Base-by-base conservation (phyloP, 2,329 filamentous ascomycete species). In the Arthrobotrys pseudoclavata region DNA sequence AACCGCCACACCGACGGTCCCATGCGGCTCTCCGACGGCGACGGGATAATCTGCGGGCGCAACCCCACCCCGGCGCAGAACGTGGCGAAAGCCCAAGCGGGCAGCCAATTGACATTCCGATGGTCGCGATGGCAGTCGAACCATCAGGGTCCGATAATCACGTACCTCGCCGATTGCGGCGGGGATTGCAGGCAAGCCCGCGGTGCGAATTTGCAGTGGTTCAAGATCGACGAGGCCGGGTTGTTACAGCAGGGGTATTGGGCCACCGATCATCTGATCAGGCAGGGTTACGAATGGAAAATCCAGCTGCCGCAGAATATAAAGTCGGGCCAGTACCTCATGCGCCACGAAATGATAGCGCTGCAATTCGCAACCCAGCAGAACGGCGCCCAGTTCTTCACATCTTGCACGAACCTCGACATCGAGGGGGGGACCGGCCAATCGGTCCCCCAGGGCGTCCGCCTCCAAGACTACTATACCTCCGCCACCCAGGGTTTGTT, bases 311-410 rank as follows among this genome's bases (percentile, higher is more conserved):
- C 84, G 47, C 69, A 66, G 26, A 81, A 80, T 22, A 80, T 85
- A 45, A 82, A 82, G 12, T 75, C 83, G 4, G 84, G 84, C n/a
- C 81, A 83, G 77, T 89, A 88, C 79, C 85, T 89, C 34, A 81
- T 89, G 29, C 84, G 87, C 0, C 87, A 88, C 79, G 87, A 89
- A 82, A 84, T 85, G 52, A 85, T 86, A 68, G 87, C 85, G 0
- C 81, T 88, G n/a, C 86, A 87, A 68, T 81, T 83, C 0, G 84
- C 84, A 1, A 79, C 81, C 15, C 82, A 83, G n/a, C 79, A 81
- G 3, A 85, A 86, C 61, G 86, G 86, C 20, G 86, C 86, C 0
- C 87, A 86, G 83, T 84, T 84, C 80, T 88, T 86, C 81, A 86
- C 84, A n/a, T 85, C 87, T 82, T 88, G 87, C 79, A 80, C 87